Evolutionary conservation across 495 filamentous ascomycete species (phyloP).

Genomic region (Talaromyces borbonicus): DNA sequence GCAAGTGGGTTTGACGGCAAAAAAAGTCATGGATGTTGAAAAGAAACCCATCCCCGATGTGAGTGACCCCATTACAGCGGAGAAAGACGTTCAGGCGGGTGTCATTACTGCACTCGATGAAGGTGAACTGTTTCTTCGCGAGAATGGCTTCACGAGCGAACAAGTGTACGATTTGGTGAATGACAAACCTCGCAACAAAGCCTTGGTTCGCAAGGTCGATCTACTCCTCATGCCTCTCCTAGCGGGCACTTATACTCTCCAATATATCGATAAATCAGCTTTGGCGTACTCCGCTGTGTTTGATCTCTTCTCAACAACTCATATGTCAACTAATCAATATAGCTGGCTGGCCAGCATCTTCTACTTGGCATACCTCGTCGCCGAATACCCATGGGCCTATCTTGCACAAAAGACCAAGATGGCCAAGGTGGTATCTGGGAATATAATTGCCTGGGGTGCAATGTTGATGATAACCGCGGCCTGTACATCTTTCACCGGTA

Average conservation of each 20-base stretch:
- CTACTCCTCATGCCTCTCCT: slow-evolving; percentile 40
- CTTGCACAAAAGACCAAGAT: slow-evolving; percentile 14
- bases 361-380: slow-evolving; percentile 43
- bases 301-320: slow-evolving; percentile 20
- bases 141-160: slow-evolving; percentile 19
- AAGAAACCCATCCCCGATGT: slow-evolving; percentile 1
- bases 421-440: slow-evolving; percentile 19
- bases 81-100: slow-evolving; percentile 20
- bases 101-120: slow-evolving; percentile 23
- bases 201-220: slow-evolving; percentile 30
- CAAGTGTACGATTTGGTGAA: slow-evolving; percentile 14
- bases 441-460: slow-evolving; percentile 25
- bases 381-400: slow-evolving; percentile 21
- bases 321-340: slow-evolving; percentile 33
- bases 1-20: neutral
- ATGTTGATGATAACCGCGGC: slow-evolving; percentile 21
- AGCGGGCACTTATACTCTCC: slow-evolving; percentile 37
- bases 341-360: slow-evolving; percentile 40
- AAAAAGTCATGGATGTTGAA: neutral
- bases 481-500: slow-evolving; percentile 18
- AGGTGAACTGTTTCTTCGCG: slow-evolving; percentile 23
- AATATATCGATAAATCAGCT: slow-evolving; percentile 31
- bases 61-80: slow-evolving; percentile 8
- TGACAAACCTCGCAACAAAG: slow-evolving; percentile 17
- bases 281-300: slow-evolving; percentile 28